Evolutionary conservation across 306 rosid species (phyloP), one percentile per base, ranked within the genome.

Genomic region (Hippophae tibetana): DNA sequence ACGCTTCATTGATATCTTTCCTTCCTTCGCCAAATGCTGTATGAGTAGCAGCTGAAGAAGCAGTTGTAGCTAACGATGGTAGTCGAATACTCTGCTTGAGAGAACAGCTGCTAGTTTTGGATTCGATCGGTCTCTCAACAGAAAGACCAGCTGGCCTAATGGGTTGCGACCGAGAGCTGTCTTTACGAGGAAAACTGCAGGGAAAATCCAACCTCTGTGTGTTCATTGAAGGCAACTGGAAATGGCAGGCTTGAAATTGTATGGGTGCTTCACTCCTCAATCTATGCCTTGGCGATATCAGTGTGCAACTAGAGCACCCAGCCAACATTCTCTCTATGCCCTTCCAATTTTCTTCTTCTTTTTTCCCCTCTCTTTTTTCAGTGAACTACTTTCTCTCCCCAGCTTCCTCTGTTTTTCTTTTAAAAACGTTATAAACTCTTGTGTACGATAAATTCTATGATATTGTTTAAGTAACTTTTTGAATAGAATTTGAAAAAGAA

Each of bases 251-350:
- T 82, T 88, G 99, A 69, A 85, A 92, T 83, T 82, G 92, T 68
- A 87, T 68, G 49, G 84, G 69, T 63, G 82, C 81, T 92, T 93
- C 99, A 69, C 84, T 93, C 79, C 95, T 93, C 82, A 93, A 80
- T 84, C 95, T 89, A 72, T 93, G 96, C 76, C 95, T 89, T 18
- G 99, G 99, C 72, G 97, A 93, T 84, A 86, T 80, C 90, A 93
- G 78, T 82, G 97, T 75, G 62, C 97, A 84, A 79, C 99, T 86
- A 77, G 99, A 93, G 69, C 97, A 93, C 89, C 99, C 97, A 66
- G 99, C 99, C 99, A 93, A 93, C 99, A 93, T 64, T 58, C 56
- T 73, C 81, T 89, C 85, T 92, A 77, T 60, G 57, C 57, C 64
- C 69, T 70, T 77, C 81, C 40, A 57, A 57, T 60, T 77, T 61